Conservation (phyloP, 768 basidiomycete species). For the Calocybe indica region DNA sequence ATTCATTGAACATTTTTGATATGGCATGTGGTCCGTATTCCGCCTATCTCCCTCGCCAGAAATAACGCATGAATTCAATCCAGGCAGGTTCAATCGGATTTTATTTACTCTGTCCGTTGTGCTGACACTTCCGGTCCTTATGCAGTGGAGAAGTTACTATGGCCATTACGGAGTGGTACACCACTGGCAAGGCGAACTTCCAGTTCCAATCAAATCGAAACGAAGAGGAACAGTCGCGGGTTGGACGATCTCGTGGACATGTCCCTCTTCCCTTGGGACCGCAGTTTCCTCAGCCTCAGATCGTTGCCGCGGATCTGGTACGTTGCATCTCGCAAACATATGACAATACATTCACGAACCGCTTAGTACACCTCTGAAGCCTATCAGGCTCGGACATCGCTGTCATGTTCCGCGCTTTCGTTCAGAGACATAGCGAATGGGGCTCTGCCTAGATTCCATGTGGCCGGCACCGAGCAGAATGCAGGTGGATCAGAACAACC, state of each 20-base stretch:
- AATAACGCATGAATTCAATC: not conserved
- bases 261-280: constrained; percentile 25
- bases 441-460: constrained; percentile 29
- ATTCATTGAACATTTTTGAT: constrained; percentile 43
- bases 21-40: constrained; percentile 47
- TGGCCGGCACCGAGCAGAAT: constrained; percentile 7
- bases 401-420: constrained; percentile 50
- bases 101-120: not conserved
- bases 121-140: constrained; percentile 4
- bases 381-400: constrained; percentile 47
- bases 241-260: constrained; percentile 16
- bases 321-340: constrained; percentile 12
- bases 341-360: not conserved
- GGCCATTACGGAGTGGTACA: constrained; percentile 58
- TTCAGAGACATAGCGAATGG: constrained; percentile 63
- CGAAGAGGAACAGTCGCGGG: constrained; percentile 9
- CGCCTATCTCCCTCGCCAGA: constrained; percentile 5
- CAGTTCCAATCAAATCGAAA: not conserved
- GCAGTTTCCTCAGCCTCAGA: constrained; percentile 24
- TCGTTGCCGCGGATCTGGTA: constrained; percentile 49
- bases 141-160: constrained; percentile 60
- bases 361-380: constrained; percentile 55
- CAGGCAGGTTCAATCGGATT: constrained; percentile 22
- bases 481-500: not conserved
- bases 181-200: constrained; percentile 23